Percentiles rank a stretch among this genome's conserved stretches.
Evolutionary conservation across 2,329 filamentous ascomycete species (phyloP).

Genomic region (Cladosporium cucumerinum): DNA sequence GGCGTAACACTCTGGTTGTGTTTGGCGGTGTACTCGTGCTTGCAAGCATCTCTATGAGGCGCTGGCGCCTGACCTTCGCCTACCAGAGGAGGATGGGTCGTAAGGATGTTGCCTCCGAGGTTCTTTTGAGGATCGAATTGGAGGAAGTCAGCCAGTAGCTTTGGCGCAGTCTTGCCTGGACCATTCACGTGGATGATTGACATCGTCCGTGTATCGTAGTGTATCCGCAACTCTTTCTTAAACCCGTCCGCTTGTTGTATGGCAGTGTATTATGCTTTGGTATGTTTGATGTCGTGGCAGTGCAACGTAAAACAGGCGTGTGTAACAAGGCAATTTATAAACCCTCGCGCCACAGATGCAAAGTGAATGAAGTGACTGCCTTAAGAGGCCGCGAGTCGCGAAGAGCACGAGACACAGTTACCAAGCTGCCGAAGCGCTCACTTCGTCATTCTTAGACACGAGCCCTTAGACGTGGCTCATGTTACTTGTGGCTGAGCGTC

Average conservation of each 20-base stretch:
- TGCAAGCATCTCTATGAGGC: conserved; percentile 49
- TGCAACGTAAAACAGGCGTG: not conserved
- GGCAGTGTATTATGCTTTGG: not conserved
- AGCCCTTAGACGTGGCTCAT: not conserved
- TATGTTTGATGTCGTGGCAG: not conserved
- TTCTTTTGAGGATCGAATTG: conserved; percentile 51
- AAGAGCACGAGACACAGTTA: not conserved
- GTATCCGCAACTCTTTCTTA: not conserved
- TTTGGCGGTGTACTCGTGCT: conserved; percentile 59
- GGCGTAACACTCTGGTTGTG: conserved; percentile 51
- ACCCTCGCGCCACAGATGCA: not conserved
- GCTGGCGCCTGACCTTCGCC: conserved; percentile 35
- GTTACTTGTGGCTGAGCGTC: no score
- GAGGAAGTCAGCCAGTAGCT: conserved; percentile 50
- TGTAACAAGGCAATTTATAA: not conserved
- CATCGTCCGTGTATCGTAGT: not conserved
- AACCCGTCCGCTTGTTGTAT: not conserved
- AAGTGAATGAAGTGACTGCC: not conserved
- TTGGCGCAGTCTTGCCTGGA: conserved; percentile 49
- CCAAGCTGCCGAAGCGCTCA: not conserved
- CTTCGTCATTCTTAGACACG: not conserved
- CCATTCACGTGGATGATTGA: conserved; percentile 18
- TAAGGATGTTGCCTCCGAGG: conserved; percentile 44
- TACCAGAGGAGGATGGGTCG: conserved; percentile 55
- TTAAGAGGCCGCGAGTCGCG: not conserved